These are phyloP conservation scores for Harringtonia aguacate DNA, from an alignment of 2,329 filamentous ascomycete species.

Conservation along the genomic window DNA sequence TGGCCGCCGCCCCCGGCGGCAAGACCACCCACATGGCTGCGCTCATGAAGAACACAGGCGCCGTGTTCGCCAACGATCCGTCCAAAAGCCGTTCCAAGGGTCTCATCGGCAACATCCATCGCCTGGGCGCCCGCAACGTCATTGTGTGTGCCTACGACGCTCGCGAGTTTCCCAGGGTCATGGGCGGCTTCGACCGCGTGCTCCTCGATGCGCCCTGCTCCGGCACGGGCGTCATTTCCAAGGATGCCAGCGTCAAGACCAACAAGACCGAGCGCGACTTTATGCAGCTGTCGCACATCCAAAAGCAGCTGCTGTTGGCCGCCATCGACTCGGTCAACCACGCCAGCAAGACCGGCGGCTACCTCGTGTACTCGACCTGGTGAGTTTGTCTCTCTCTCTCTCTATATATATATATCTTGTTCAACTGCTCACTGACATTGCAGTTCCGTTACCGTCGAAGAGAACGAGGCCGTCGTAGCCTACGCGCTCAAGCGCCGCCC, in stretches of 20 bases:
- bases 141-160: slow-evolving; percentile 95
- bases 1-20: slow-evolving; percentile 91
- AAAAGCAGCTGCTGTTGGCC: slow-evolving; percentile 86
- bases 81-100: slow-evolving; percentile 90
- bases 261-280: slow-evolving; percentile 97
- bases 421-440: no score
- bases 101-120: slow-evolving; percentile 96
- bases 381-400: slow-evolving; percentile 8
- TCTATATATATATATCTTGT: not conserved
- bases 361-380: slow-evolving; percentile 94
- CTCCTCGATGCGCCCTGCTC: slow-evolving; percentile 92
- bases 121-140: slow-evolving; percentile 84
- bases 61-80: slow-evolving; percentile 92
- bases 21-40: slow-evolving; percentile 96
- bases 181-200: slow-evolving; percentile 92
- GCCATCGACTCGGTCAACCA: slow-evolving; percentile 95
- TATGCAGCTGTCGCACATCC: slow-evolving; percentile 80
- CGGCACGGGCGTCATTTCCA: slow-evolving; percentile 93
- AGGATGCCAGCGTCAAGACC: slow-evolving; percentile 94
- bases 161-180: slow-evolving; percentile 83
- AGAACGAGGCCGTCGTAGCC: slow-evolving; percentile 80
- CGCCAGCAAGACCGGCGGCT: slow-evolving; percentile 89
- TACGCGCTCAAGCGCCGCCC: slow-evolving; percentile 87
- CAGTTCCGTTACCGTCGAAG: slow-evolving; percentile 14
- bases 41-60: slow-evolving; percentile 94